A percentile compares a stretch with the other conserved stretches of the same genome.
Evolutionary conservation across 208 protist species (phyloP).

Genomic region (Perkinsela sp.): DNA sequence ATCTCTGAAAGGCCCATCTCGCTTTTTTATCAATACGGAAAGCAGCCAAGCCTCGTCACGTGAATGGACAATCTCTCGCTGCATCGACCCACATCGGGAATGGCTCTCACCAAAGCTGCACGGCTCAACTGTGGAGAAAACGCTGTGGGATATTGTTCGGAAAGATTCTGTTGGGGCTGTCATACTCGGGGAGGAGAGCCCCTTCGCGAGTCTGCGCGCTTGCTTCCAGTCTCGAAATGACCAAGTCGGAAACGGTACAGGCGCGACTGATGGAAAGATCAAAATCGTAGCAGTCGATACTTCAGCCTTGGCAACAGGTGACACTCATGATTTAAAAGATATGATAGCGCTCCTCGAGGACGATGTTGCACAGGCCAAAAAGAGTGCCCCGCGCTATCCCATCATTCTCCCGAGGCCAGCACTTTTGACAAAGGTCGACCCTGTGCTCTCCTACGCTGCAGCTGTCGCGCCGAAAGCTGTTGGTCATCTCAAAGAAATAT

Average conservation of each 20-base stretch:
- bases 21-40: not conserved
- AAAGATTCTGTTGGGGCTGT: not conserved
- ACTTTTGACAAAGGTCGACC: not conserved
- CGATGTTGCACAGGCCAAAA: not conserved
- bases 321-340: not conserved
- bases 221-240: not conserved
- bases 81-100: not conserved
- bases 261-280: not conserved
- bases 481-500: not conserved
- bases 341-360: not conserved
- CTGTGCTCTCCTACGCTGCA: not conserved
- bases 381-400: not conserved
- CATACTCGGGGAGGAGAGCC: not conserved
- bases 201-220: not conserved
- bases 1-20: not conserved
- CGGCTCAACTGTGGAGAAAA: not conserved
- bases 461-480: not conserved
- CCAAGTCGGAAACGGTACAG: not conserved
- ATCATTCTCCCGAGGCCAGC: not conserved
- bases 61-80: not conserved
- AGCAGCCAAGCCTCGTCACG: not conserved
- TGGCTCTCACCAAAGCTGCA: not conserved
- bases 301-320: not conserved
- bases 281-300: not conserved
- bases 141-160: not conserved